Conservation (phyloP, 2,329 filamentous ascomycete genomes). For the Aspergillus caelatus region DNA sequence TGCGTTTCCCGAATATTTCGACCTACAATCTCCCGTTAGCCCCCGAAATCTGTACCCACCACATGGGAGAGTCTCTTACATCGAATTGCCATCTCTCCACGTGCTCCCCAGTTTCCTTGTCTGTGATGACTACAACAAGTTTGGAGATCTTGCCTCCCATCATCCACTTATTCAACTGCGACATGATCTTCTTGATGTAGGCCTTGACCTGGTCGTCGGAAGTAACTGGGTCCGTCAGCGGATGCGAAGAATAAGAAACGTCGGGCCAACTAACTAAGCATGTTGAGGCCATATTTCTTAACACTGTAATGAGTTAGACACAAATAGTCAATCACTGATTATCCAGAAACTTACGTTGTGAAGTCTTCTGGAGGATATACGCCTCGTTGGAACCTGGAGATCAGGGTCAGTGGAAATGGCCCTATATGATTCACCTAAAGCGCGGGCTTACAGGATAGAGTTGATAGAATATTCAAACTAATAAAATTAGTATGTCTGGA, state of each 20-base stretch:
- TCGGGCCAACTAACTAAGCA: constrained; percentile 66
- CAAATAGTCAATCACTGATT: too few species aligned
- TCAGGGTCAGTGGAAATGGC: constrained; percentile 24
- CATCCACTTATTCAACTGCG: constrained; percentile 98
- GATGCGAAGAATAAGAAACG: constrained; percentile 1
- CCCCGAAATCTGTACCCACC: neutral
- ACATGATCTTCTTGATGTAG: constrained; percentile 99
- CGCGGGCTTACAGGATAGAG: constrained; percentile 74
- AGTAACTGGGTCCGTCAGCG: constrained; percentile 63
- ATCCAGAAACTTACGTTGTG: constrained; percentile 65
- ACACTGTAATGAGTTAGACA: constrained; percentile 54
- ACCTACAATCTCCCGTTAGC: constrained; percentile 42
- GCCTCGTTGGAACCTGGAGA: constrained; percentile 74
- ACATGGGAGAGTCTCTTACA: constrained; percentile 52
- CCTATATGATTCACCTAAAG: neutral
- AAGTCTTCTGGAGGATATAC: constrained; percentile 95
- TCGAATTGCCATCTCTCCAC: constrained; percentile 99
- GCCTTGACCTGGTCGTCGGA: constrained; percentile 97
- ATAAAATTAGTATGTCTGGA: constrained; percentile 30
- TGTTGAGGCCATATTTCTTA: constrained; percentile 99
- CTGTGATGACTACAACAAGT: constrained; percentile 93
- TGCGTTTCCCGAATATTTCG: constrained; percentile 58
- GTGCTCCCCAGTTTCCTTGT: constrained; percentile 95
- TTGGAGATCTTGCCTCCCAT: constrained; percentile 94
- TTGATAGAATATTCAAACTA: constrained; percentile 96